phyloP scores from a whole-genome alignment of 371 early-diverging fungal species.

The Caulochytrium protostelioides region DNA sequence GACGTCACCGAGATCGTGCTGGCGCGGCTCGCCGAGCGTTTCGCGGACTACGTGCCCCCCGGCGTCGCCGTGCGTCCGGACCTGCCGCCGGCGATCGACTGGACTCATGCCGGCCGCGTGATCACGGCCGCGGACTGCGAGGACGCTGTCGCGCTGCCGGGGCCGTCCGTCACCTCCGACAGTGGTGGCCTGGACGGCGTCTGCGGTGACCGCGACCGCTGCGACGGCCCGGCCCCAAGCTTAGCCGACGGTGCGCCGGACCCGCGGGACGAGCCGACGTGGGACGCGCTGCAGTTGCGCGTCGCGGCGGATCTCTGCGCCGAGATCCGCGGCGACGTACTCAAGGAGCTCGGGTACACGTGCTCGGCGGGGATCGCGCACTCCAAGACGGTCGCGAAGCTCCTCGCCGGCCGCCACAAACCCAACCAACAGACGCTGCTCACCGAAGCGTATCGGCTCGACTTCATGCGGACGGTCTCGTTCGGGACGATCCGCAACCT shows the following conservation, averaged over 20 bases:
- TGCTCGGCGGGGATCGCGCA: slow-evolving; percentile 58
- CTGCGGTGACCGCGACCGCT: too few species aligned
- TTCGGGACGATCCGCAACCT: slow-evolving; percentile 40
- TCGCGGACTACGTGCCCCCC: background rate
- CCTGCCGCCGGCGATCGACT: background rate
- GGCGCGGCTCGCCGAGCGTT: background rate
- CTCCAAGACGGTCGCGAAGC: slow-evolving; percentile 61
- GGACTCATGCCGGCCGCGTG: too few species aligned
- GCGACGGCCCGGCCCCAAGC: too few species aligned
- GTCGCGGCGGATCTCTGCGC: slow-evolving; percentile 45
- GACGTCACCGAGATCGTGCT: background rate
- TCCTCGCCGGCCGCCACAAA: slow-evolving; percentile 64
- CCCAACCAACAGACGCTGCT: slow-evolving; percentile 72
- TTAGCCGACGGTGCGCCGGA: too few species aligned
- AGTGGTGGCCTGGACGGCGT: too few species aligned
- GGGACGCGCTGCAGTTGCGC: slow-evolving; percentile 43
- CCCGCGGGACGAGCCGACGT: slow-evolving; percentile 30
- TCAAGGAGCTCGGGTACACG: slow-evolving; percentile 48
- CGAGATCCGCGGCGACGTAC: slow-evolving; percentile 42
- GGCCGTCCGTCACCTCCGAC: too few species aligned
- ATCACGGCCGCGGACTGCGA: background rate
- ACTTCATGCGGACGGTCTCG: slow-evolving; percentile 31
- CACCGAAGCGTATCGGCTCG: too few species aligned
- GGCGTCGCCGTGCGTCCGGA: background rate
- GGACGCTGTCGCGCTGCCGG: background rate